Base-by-base conservation (phyloP, 2,329 filamentous ascomycete genomes). In the Colletotrichum destructivum region DNA sequence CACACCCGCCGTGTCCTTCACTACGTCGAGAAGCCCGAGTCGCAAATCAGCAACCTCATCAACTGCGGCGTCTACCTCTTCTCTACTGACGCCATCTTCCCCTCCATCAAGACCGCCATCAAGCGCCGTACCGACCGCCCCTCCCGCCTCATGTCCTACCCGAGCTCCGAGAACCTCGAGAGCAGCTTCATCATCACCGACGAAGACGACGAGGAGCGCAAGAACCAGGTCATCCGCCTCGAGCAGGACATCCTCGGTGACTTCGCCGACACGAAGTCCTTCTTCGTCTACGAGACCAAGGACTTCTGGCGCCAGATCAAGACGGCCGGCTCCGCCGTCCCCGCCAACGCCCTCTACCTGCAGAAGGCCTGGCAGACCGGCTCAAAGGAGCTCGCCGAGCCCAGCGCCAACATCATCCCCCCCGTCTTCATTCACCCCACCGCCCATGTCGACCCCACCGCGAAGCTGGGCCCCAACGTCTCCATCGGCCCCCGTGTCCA, bases 291-390 rank as follows among this genome's bases (percentile, higher is more conserved):
- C 82, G 96, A 99, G 87, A 98, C 96, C 75, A 97, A 97, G 86
- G 96, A 98, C 82, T 99, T 99, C 84, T 99, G 96, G 96, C 94
- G 96, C 77, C 96, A 99, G 88, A 98, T 99, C 89, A 99, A 99
- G 90, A 98, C 96, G 2, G 96, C 96, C 72, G 96, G 96, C 72
- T 98, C 96, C 7, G 96, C 96, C 61, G 95, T 99, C 38, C 96
- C 96, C 18, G 96, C 96, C 74, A 98, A 98, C 79, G 96, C 96
- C 16, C 89, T 99, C 44, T 99, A 99, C 84, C 90, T 99, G 66
- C 94, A 97, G 81, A 94, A 98, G 86, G 96, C 96, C 23, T 93
- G 93, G 87, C 96, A 98, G 84, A 89, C 88, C 55, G 91, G 91
- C 76, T 94, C 94, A 49, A 88, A 91, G 64, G 96, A 98, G 85